Base-by-base conservation (phyloP, 2,329 filamentous ascomycete genomes). In the Alternaria solani region DNA sequence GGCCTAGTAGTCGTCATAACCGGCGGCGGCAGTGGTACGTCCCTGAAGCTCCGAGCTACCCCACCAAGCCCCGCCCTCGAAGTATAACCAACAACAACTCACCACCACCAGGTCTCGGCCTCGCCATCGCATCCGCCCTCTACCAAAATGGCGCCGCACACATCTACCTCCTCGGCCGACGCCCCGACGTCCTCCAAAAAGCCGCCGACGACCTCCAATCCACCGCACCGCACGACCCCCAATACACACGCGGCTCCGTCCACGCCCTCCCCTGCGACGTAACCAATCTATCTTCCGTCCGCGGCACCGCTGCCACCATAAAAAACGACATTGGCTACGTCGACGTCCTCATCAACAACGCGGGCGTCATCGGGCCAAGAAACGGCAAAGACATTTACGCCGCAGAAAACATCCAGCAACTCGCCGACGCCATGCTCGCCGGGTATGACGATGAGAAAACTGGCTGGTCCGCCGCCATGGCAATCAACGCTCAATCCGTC, bases 321-420 rank as follows among this genome's bases (percentile, higher is more conserved):
- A 74, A 78, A 6, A 62, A 72, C 7, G 80, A 85, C 26, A 70
- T 70, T 3, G 81, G 80, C 42, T 79, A 83, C 64, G 80, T 86
- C 57, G 83, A 87, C 66, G 78, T 86, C 25, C 74, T 86, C 0
- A 78, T 86, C 68, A 82, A 83, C 68, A 86, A 86, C 63, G 83
- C 84, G 16, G 84, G 85, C 26, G 75, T 82, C 46, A 69, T 72
- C 5, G 81, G 84, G 0, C 83, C 84, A 0, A 69, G 62, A n/a
- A 77, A 79, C 51, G 80, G 77, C 36, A 75, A 65, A 5, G 75
- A 76, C 38, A 73, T 83, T 28, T 78, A 81, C 70, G 71, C 78
- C 51, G 81, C 81, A n/a, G 68, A 76, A 34, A 75, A 73, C n/a
- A 80, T 86, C 18, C 59, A 74, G 1, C 74, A 83, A 12, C 61